Evolutionary conservation across 768 basidiomycete species (phyloP), one percentile per base, ranked within the genome.

Genomic region (Boletus huronensis): DNA sequence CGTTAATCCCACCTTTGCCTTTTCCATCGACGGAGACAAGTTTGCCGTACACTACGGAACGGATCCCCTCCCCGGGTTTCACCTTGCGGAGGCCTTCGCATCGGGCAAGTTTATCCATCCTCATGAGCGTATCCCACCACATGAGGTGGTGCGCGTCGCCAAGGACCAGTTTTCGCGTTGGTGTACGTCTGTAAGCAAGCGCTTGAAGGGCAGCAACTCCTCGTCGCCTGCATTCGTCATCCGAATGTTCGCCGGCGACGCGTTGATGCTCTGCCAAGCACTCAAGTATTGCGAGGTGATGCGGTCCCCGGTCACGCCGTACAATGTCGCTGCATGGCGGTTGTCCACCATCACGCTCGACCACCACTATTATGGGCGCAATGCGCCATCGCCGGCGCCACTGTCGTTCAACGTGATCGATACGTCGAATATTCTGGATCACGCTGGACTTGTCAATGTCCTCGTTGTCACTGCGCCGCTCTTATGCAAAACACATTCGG

Each of bases 381-480:
- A 31, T 19, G 53, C 58, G 1, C 17, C 10, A 0, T 58, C 48
- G 6, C 50, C 46, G 0, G 69, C 69, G 1, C 69, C 69, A 4
- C 25, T 59, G n/a, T 60, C 55, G 10, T 71, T 72, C 53, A 59
- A 71, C 21, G 63, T 69, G 16, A 71, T 70, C 19, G 69, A 70
- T 8, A 69, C 69, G 6, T 70, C 71, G 0, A 70, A 70, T 10
- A 23, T 72, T 16, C 14, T 58, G 25, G 69, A 71, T 23, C 54
- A 65, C 6, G 31, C 53, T 0, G 71, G 69, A 0, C 50, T 71
- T 1, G 11, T 71, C n/a, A 70, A 70, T 21, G 3, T 70, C 21
- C 41, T 70, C 17, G 55, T 59, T 13, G 65, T 55, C 8, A 57
- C 64, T 1, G 58, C 52, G 21, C 65, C 67, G 6, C 58, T 70